phyloP scores from a whole-genome alignment of 208 protist genomes.

The Leishmania martiniquensis region DNA sequence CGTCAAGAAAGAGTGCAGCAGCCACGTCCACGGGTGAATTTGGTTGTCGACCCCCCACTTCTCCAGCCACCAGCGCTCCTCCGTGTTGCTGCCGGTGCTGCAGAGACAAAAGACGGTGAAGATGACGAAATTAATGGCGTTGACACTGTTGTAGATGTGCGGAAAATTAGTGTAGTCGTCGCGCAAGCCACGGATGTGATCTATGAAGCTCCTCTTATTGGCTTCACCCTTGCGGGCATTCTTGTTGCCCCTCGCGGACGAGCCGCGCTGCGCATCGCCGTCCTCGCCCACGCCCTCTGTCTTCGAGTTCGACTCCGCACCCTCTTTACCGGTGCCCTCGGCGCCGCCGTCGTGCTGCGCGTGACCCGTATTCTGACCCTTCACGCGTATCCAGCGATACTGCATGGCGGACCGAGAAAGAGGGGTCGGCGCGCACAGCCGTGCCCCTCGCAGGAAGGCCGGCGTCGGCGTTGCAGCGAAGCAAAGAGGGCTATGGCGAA shows the following conservation, averaged over 20 bases:
- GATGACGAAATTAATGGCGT: conserved; percentile 86
- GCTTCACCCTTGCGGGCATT: conserved; percentile 29
- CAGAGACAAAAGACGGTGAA: conserved; percentile 92
- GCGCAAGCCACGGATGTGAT: conserved; percentile 65
- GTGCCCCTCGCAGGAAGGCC: conserved; percentile 8
- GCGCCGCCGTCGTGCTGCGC: not conserved
- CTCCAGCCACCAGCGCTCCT: conserved; percentile 85
- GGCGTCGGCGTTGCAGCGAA: not conserved
- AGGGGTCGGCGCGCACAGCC: not conserved
- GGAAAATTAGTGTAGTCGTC: conserved; percentile 80
- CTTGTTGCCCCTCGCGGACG: conserved; percentile 7
- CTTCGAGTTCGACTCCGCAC: not conserved
- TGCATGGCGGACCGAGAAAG: not conserved
- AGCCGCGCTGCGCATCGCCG: not conserved
- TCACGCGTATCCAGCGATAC: conserved; percentile 27
- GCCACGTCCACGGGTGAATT: conserved; percentile 75
- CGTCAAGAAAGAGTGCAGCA: conserved; percentile 85
- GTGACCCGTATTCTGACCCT: conserved; percentile 9
- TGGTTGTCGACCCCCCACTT: conserved; percentile 78
- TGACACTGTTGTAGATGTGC: conserved; percentile 92
- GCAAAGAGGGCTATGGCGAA: not conserved
- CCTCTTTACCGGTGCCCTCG: not conserved
- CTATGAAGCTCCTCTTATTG: conserved; percentile 45
- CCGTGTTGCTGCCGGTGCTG: conserved; percentile 83
- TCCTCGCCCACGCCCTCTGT: not conserved